phyloP scores from a whole-genome alignment of 2,329 filamentous ascomycete species.

The Curvularia sp. region DNA sequence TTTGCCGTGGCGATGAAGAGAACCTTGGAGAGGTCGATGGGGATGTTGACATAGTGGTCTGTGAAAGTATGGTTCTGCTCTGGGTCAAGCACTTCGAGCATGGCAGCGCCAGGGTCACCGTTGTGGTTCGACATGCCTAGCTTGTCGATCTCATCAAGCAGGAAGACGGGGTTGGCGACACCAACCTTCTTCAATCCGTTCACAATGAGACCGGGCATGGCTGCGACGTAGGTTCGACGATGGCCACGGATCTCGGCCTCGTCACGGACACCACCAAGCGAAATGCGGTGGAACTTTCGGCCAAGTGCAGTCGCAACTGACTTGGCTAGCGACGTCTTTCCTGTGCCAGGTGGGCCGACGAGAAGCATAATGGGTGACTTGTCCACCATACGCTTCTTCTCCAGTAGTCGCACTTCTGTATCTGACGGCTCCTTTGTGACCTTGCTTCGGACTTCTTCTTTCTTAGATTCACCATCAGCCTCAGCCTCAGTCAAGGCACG shows the following conservation, averaged over 20 bases:
- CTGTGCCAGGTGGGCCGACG: slow-evolving; percentile 90
- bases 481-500: slow-evolving; percentile 57
- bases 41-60: slow-evolving; percentile 95
- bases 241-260: slow-evolving; percentile 97
- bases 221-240: slow-evolving; percentile 92
- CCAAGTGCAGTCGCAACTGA: slow-evolving; percentile 91
- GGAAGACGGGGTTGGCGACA: slow-evolving; percentile 91
- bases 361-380: slow-evolving; percentile 95
- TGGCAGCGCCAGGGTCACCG: slow-evolving; percentile 93
- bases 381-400: slow-evolving; percentile 84
- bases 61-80: slow-evolving; percentile 96
- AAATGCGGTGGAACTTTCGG: slow-evolving; percentile 96
- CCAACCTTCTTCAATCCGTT: slow-evolving; percentile 94
- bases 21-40: slow-evolving; percentile 94
- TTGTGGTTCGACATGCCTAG: slow-evolving; percentile 89
- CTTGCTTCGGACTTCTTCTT: slow-evolving; percentile 54
- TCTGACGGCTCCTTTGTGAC: slow-evolving; percentile 46
- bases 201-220: slow-evolving; percentile 97
- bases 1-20: slow-evolving; percentile 98
- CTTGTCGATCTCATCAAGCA: slow-evolving; percentile 98
- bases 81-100: slow-evolving; percentile 96
- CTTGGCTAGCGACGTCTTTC: slow-evolving; percentile 93
- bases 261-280: slow-evolving; percentile 91
- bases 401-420: slow-evolving; percentile 73
- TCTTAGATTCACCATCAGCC: slow-evolving; percentile 47